Conservation (phyloP, 305 asterid species). For the Solanum chacoense region DNA sequence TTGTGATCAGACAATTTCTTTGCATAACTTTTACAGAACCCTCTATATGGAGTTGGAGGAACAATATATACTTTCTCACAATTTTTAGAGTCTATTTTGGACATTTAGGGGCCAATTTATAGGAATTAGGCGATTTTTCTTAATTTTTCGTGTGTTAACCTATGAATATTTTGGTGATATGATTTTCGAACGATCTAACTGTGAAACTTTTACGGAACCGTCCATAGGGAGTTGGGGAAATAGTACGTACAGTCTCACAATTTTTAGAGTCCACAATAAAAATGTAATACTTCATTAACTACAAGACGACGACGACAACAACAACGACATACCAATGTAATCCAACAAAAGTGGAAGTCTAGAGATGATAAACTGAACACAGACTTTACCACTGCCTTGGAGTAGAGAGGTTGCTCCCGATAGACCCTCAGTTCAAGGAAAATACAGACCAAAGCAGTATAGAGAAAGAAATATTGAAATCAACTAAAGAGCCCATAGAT, state of each 20-base stretch:
- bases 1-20: not conserved
- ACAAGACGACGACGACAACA: not conserved
- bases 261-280: not conserved
- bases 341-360: not conserved
- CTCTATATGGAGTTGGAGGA: not conserved
- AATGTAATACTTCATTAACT: not conserved
- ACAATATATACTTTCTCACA: not conserved
- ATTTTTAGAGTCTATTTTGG: not conserved
- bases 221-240: too few species aligned
- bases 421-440: not conserved
- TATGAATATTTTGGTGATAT: too few species aligned
- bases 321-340: not conserved
- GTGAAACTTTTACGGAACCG: too few species aligned
- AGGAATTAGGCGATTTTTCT: too few species aligned
- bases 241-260: too few species aligned
- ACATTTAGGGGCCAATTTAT: too few species aligned
- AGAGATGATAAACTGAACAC: not conserved
- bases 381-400: not conserved
- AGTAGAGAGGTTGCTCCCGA: not conserved
- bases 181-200: too few species aligned
- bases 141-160: too few species aligned
- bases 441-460: not conserved
- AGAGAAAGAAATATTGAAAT: not conserved
- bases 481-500: not conserved
- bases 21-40: not conserved